Conservation (phyloP, 2,329 filamentous ascomycete species). For the Cytospora piceicola region DNA sequence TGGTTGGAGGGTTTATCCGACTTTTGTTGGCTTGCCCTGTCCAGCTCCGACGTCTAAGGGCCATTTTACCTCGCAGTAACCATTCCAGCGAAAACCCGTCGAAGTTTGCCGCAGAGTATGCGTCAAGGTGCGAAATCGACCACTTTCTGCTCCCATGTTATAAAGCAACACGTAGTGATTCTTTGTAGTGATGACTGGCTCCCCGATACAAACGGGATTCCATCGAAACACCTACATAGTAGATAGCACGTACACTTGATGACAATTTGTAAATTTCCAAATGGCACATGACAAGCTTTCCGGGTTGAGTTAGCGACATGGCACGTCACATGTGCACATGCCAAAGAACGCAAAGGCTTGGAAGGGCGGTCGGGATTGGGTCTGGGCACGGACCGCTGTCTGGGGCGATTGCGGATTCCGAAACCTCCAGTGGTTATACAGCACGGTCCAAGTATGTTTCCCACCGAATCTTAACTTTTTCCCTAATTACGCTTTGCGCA, state of each 20-base stretch:
- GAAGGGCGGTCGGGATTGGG: not conserved
- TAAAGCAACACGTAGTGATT: not conserved
- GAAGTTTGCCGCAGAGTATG: not conserved
- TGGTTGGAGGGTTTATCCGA: too few relatives aligned
- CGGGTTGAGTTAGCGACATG: not conserved
- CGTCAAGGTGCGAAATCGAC: not conserved
- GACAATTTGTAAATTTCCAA: not conserved
- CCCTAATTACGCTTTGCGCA: too few relatives aligned
- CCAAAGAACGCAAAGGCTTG: not conserved
- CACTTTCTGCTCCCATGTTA: too few relatives aligned
- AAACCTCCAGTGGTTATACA: too few relatives aligned
- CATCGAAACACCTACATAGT: not conserved
- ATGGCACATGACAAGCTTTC: not conserved
- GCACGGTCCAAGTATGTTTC: too few relatives aligned
- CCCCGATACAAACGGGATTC: not conserved
- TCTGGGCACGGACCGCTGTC: slow-evolving; percentile 4
- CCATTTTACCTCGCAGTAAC: not conserved
- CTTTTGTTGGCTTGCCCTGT: not conserved
- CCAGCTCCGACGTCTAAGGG: not conserved
- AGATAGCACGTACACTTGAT: too few relatives aligned
- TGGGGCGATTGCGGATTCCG: too few relatives aligned
- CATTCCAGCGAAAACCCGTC: not conserved
- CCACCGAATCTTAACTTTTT: too few relatives aligned
- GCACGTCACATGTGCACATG: not conserved
- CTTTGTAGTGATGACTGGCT: not conserved